Evolutionary conservation across 148 eudicot genomes (phyloP).

Genomic region (Rhododendron williamsianum): DNA sequence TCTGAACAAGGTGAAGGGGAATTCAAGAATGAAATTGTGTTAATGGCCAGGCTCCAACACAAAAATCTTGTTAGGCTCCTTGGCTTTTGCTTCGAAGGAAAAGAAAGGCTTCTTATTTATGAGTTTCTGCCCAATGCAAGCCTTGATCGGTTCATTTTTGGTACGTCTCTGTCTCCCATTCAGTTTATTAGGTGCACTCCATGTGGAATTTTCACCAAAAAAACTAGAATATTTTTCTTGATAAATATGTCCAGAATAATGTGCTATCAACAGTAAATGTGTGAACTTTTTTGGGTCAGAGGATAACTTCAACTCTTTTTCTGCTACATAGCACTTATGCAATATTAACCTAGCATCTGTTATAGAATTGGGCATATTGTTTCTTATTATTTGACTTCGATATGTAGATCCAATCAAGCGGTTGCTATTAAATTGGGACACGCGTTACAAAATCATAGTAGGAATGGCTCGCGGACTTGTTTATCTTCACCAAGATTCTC

Average conservation of each 20-base stretch:
- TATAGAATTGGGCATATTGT: background rate
- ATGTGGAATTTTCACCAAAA: no score
- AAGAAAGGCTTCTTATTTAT: slow-evolving; percentile 25
- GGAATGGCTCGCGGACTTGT: slow-evolving; percentile 33
- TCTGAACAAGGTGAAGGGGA: slow-evolving; percentile 31
- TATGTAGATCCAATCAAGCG: slow-evolving; percentile 17
- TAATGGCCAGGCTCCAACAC: slow-evolving; percentile 29
- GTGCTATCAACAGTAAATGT: background rate
- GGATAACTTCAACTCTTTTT: background rate
- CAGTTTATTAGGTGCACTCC: background rate
- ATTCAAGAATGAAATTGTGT: slow-evolving; percentile 31
- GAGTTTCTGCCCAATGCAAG: slow-evolving; percentile 29
- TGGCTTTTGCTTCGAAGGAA: slow-evolving; percentile 16
- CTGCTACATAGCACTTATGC: no score
- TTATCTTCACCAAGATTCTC: slow-evolving; percentile 40
- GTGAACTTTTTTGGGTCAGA: background rate
- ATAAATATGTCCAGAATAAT: background rate
- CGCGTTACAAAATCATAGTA: slow-evolving; percentile 27
- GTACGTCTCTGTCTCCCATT: slow-evolving; percentile 1
- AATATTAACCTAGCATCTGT: background rate
- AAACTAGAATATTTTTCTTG: no score
- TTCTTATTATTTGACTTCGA: background rate
- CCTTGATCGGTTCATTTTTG: slow-evolving; percentile 26
- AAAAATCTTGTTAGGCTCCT: slow-evolving; percentile 22
- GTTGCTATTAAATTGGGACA: slow-evolving; percentile 21